Base-by-base conservation (phyloP, 2,329 filamentous ascomycete species). In the Arthroderma sp. region DNA sequence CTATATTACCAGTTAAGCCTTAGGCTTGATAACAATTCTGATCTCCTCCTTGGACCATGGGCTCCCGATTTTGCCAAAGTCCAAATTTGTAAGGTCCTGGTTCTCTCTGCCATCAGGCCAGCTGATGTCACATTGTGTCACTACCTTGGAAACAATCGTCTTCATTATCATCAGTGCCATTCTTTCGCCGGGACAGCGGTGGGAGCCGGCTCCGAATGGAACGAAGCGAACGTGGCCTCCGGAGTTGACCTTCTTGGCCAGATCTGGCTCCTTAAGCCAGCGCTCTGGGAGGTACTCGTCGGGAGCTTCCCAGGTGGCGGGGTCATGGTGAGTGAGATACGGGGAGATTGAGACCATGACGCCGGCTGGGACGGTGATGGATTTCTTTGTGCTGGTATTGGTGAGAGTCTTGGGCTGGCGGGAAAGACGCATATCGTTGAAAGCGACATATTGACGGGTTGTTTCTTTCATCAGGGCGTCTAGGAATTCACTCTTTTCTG, bases 1-100 rank as follows among this genome's bases (percentile, higher is more conserved):
- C 15, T 22, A 22, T 3, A 22, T 22, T 22, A 22, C 15, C 15
- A 22, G 36, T 29, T 43, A 27, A 8, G 8, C 31, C 28, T 43
- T 43, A 28, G 40, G 44, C 11, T 43, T 44, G 33, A 50, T 45
- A n/a, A 36, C 46, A 29, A 50, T 46, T 27, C 42, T 38, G 7
- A 47, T 42, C 11, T 47, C 48, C 33, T 46, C 48, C 43, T 42
- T 48, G 5, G 48, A 34, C 48, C 48, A 50, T 4, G 48, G 48
- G 37, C 48, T 50, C n/a, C 48, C 48, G 29, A 48, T 50, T 28
- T 50, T 50, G 9, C 40, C 43, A 37, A 50, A 50, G 38, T 50
- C 48, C 40, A 50, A 36, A 11, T 43, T 42, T 5, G 45, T 45
- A 22, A 42, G 38, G 37, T 50, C 46, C 36, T 43, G 39, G 11